These are phyloP conservation scores for Auricularia sp. DNA, from an alignment of 768 basidiomycete genomes.

Conservation along the genomic window DNA sequence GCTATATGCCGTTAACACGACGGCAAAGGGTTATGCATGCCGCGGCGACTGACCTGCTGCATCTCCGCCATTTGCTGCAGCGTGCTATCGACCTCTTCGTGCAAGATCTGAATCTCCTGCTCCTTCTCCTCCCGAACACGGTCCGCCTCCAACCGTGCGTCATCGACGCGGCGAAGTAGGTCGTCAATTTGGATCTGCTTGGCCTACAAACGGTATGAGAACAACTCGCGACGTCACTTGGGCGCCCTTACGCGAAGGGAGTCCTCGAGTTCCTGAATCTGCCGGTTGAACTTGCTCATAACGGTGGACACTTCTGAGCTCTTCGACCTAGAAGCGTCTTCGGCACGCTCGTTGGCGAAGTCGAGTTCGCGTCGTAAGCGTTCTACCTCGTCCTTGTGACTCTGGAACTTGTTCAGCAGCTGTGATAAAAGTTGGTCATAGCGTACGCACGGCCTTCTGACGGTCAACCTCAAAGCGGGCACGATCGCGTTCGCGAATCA, in stretches of 20 bases:
- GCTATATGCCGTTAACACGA: slow-evolving; percentile 35
- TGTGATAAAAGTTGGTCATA: neutral
- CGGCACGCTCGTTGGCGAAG: slow-evolving; percentile 97
- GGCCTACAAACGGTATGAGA: slow-evolving; percentile 36
- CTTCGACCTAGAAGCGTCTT: slow-evolving; percentile 85
- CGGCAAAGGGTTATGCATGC: neutral
- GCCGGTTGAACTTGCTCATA: slow-evolving; percentile 89
- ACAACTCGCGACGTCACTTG: neutral
- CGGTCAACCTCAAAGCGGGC: slow-evolving; percentile 93
- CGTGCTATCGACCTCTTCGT: slow-evolving; percentile 90
- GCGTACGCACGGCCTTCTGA: slow-evolving; percentile 53
- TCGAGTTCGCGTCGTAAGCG: slow-evolving; percentile 82
- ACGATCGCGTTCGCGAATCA: slow-evolving; percentile 95
- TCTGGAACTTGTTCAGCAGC: slow-evolving; percentile 22
- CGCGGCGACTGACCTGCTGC: slow-evolving; percentile 51
- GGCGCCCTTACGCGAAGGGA: slow-evolving; percentile 62
- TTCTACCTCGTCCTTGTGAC: slow-evolving; percentile 92
- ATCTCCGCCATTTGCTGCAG: slow-evolving; percentile 79
- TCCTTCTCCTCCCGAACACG: slow-evolving; percentile 90
- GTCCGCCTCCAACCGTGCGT: slow-evolving; percentile 65
- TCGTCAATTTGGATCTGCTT: slow-evolving; percentile 98
- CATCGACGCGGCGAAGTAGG: slow-evolving; percentile 69
- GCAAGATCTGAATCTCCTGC: slow-evolving; percentile 88
- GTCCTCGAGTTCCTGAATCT: slow-evolving; percentile 92
- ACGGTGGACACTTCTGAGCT: slow-evolving; percentile 85